phyloP scores from a whole-genome alignment of 2,329 filamentous ascomycete genomes.

The Aspergillus glaucus region DNA sequence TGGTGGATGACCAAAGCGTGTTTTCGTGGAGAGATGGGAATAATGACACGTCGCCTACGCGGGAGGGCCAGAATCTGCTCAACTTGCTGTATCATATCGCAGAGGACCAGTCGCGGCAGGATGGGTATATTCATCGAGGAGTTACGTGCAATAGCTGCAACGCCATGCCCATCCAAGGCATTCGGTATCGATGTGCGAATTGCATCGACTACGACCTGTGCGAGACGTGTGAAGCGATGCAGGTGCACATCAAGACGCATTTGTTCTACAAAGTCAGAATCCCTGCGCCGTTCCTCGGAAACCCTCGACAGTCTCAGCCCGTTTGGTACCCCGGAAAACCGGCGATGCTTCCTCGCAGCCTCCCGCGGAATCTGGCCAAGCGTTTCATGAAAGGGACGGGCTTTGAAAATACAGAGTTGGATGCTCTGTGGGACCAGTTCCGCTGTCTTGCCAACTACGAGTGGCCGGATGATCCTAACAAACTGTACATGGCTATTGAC shows the following conservation, averaged over 20 bases:
- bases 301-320: conserved; percentile 69
- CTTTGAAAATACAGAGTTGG: conserved; percentile 79
- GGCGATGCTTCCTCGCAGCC: conserved; percentile 58
- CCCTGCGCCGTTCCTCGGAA: conserved; percentile 75
- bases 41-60: conserved; percentile 34
- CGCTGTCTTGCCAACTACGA: conserved; percentile 84
- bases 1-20: conserved; percentile 38
- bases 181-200: conserved; percentile 91
- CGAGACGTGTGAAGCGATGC: conserved; percentile 72
- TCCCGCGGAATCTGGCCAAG: conserved; percentile 63
- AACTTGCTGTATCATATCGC: conserved; percentile 85
- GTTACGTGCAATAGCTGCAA: conserved; percentile 89
- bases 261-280: conserved; percentile 95
- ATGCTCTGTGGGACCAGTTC: conserved; percentile 96
- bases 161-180: conserved; percentile 79
- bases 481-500: conserved; percentile 77
- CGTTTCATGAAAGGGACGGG: conserved; percentile 65
- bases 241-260: conserved; percentile 79
- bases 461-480: conserved; percentile 73
- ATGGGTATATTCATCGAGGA: conserved; percentile 85
- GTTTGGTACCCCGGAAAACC: conserved; percentile 88
- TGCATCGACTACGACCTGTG: conserved; percentile 95
- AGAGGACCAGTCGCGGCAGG: conserved; percentile 81
- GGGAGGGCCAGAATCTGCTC: conserved; percentile 70
- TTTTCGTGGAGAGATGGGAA: conserved; percentile 41